Evolutionary conservation across 768 basidiomycete species (phyloP).

Genomic region (Rubroboletus satanas): DNA sequence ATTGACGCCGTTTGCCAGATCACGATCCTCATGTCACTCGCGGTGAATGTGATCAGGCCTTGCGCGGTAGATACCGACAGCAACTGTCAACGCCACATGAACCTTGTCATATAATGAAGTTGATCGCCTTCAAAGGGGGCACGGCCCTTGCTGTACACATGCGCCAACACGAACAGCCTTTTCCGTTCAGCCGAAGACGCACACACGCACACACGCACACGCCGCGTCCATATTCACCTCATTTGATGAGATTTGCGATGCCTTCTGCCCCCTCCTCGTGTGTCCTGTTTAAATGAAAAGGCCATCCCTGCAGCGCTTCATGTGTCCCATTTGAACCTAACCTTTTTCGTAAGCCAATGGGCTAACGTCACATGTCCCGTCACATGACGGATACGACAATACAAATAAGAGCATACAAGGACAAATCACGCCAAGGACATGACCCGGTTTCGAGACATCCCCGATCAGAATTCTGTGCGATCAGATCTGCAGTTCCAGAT

Average conservation of each 20-base stretch:
- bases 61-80: constrained; percentile 20
- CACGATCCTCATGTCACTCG: constrained; percentile 15
- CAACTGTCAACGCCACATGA: constrained; percentile 25
- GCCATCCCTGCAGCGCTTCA: constrained; percentile 6
- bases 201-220: not conserved
- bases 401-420: constrained; percentile 18
- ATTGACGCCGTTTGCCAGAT: constrained; percentile 1
- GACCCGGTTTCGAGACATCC: constrained; percentile 16
- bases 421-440: constrained; percentile 16
- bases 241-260: constrained; percentile 1
- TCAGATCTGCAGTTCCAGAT: constrained; percentile 29
- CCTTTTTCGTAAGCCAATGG: constrained; percentile 8
- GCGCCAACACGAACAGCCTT: no score
- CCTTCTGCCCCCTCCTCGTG: constrained; percentile 1
- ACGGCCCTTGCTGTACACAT: constrained; percentile 9
- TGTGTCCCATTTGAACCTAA: constrained; percentile 20
- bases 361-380: constrained; percentile 31
- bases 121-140: constrained; percentile 18
- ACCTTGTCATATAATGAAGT: constrained; percentile 22
- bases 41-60: constrained; percentile 6
- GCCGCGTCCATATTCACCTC: not conserved
- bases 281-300: constrained; percentile 11
- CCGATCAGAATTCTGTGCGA: constrained; percentile 36
- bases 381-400: constrained; percentile 18
- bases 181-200: no score